Conservation (phyloP, 345 rosid genomes). For the Abelmoschus esculentus region DNA sequence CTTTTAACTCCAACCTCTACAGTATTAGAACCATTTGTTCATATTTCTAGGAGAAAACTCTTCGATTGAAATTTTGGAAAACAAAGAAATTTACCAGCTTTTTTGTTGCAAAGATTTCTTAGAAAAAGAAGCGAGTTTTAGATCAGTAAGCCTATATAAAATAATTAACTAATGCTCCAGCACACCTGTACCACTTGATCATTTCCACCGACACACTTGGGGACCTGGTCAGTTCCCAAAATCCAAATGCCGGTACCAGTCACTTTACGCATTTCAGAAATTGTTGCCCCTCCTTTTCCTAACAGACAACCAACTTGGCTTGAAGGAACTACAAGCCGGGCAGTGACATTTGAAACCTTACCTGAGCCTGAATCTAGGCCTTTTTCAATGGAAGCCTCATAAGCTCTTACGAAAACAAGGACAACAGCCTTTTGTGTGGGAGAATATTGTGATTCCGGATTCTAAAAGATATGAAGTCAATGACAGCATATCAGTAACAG, state of each 20-base stretch:
- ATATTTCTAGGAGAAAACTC: not conserved
- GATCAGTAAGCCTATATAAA: not conserved
- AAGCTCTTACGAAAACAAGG: constrained; percentile 61
- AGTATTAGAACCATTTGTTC: not conserved
- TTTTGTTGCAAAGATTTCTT: not conserved
- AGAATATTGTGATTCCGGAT: constrained; percentile 48
- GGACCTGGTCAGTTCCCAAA: constrained; percentile 44
- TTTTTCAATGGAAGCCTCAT: constrained; percentile 52
- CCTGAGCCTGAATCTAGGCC: constrained; percentile 32
- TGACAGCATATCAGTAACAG: constrained; percentile 11
- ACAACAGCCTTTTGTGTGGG: constrained; percentile 70
- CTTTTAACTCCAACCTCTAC: not conserved
- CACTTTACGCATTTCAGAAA: constrained; percentile 68
- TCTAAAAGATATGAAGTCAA: constrained; percentile 44
- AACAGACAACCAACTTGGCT: constrained; percentile 76
- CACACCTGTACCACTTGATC: constrained; percentile 86
- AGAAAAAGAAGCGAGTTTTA: not conserved
- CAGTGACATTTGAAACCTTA: constrained; percentile 41
- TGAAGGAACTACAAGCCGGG: constrained; percentile 72
- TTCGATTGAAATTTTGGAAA: not conserved
- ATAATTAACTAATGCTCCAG: constrained; percentile 5
- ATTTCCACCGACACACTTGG: constrained; percentile 54
- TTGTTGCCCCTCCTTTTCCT: constrained; percentile 72
- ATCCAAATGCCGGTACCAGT: constrained; percentile 59
- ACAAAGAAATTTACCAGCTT: not conserved